These are phyloP conservation scores for Neoscytalidium dimidiatum DNA, from an alignment of 2,329 filamentous ascomycete genomes.

Conservation along the genomic window DNA sequence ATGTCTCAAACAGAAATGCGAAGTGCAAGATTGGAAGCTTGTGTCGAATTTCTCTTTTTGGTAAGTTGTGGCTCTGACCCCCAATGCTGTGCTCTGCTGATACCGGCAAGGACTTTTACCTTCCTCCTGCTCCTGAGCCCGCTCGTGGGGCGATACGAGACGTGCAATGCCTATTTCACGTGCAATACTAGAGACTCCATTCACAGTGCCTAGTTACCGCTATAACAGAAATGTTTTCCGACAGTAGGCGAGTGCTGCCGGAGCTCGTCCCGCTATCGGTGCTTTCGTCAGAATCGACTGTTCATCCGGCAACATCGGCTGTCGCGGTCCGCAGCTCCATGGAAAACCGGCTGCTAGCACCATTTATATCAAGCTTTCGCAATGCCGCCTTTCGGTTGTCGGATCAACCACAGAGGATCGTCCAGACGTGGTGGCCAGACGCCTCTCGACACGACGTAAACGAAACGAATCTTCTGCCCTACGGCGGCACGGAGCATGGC, in stretches of 20 bases:
- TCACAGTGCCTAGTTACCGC: too few relatives aligned
- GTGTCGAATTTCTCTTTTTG: neutral
- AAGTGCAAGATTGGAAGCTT: too few relatives aligned
- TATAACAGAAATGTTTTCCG: too few relatives aligned
- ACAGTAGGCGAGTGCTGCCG: too few relatives aligned
- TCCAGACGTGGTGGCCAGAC: neutral
- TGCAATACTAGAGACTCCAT: neutral
- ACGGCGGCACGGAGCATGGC: neutral
- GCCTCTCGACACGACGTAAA: neutral
- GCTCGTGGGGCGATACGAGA: neutral
- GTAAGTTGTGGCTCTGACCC: neutral
- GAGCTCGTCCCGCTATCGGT: neutral
- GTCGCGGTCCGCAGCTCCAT: neutral
- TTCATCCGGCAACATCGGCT: neutral
- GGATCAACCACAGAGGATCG: neutral
- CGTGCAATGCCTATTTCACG: too few relatives aligned
- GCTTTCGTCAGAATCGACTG: neutral
- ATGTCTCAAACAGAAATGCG: neutral
- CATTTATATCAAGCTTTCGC: neutral
- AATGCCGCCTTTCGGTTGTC: neutral
- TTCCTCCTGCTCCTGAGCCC: neutral
- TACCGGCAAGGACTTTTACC: neutral
- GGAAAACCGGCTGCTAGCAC: neutral
- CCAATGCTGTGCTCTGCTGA: neutral
- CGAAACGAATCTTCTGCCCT: slow-evolving; percentile 2